Evolutionary conservation across 352 stramenopile genomes (phyloP), one percentile per base, ranked within the genome.

Genomic region (Globisporangium carolinianum): DNA sequence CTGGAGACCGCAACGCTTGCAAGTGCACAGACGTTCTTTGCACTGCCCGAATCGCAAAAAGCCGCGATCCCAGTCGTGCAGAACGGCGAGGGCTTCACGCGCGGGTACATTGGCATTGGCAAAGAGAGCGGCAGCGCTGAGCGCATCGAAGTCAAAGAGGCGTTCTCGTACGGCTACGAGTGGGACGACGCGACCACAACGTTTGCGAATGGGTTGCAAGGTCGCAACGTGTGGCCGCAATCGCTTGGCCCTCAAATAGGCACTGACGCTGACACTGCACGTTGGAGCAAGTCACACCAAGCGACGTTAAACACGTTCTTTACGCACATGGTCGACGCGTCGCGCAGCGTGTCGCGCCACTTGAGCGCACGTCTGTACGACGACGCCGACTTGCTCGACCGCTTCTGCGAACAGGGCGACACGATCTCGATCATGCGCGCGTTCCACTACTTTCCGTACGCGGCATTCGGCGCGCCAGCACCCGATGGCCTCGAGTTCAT

Each of bases 361-460:
- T 57, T 92, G 42, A 83, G 76, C 17, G 57, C 76, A 49, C 75
- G 64, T 53, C 63, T 90, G 24, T 89, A 87, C 49, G 65, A 65
- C 5, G 61, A 75, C 47, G 66, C 66, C 15, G 62, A 69, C 37
- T 81, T 89, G 41, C 66, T 92, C 6, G 71, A 86, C 62, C 55
- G 72, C 41, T 88, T 76, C 59, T 90, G 77, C 53, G 56, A 75
- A 8, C 47, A 83, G 35, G 83, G 76, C 12, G 78, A 89, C 65
- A 89, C 79, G 37, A 92, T 92, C 62, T 92, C 83, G 38, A 86
- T 92, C 72, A 87, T 90, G 79, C 79, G 83, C 45, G 69, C 85
- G 51, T 92, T 90, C 65, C 83, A 92, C 66, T 92, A 92, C 65
- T 92, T 92, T 58, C 83, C 83, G 47, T 91, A 91, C 69, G 69